Conservation (phyloP, 352 stramenopile genomes). For the Phytophthora sojae region DNA sequence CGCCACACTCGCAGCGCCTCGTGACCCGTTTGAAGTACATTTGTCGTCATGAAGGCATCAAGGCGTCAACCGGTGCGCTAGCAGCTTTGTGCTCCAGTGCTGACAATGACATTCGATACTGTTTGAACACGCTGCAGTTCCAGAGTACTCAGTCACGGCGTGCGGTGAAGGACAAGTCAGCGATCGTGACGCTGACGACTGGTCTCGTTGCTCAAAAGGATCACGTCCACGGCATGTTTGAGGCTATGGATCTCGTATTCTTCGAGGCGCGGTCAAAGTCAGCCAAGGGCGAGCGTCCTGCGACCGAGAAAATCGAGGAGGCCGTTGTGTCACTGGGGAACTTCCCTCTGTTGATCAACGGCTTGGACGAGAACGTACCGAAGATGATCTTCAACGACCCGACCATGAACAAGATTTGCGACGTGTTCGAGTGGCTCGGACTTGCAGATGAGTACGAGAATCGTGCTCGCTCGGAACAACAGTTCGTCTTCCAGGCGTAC, state of each 20-base stretch:
- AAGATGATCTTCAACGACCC: slow-evolving; percentile 92
- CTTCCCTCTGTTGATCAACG: slow-evolving; percentile 80
- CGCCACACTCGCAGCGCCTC: slow-evolving; percentile 88
- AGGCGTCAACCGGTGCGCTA: slow-evolving; percentile 73
- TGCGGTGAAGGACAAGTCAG: slow-evolving; percentile 14
- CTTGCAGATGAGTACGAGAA: slow-evolving; percentile 79
- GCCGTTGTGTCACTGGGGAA: slow-evolving; percentile 81
- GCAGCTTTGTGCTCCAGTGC: slow-evolving; percentile 64
- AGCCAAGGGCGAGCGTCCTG: slow-evolving; percentile 35
- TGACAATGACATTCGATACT: slow-evolving; percentile 95
- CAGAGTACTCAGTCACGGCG: slow-evolving; percentile 64
- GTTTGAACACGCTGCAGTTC: slow-evolving; percentile 97
- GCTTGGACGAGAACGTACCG: slow-evolving; percentile 90
- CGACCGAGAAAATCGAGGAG: slow-evolving; percentile 70
- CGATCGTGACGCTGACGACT: slow-evolving; percentile 34
- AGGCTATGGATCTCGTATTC: slow-evolving; percentile 79
- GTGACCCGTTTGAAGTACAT: slow-evolving; percentile 94
- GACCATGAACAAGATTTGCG: slow-evolving; percentile 85
- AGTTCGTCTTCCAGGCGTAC: slow-evolving; percentile 76
- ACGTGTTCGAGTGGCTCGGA: slow-evolving; percentile 86
- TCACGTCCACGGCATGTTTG: slow-evolving; percentile 64
- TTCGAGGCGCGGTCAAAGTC: slow-evolving; percentile 71
- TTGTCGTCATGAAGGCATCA: slow-evolving; percentile 89
- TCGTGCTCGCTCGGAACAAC: slow-evolving; percentile 65
- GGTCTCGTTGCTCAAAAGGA: slow-evolving; percentile 68